Evolutionary conservation across 2,329 filamentous ascomycete genomes (phyloP).

Genomic region (Sclerotinia borealis): DNA sequence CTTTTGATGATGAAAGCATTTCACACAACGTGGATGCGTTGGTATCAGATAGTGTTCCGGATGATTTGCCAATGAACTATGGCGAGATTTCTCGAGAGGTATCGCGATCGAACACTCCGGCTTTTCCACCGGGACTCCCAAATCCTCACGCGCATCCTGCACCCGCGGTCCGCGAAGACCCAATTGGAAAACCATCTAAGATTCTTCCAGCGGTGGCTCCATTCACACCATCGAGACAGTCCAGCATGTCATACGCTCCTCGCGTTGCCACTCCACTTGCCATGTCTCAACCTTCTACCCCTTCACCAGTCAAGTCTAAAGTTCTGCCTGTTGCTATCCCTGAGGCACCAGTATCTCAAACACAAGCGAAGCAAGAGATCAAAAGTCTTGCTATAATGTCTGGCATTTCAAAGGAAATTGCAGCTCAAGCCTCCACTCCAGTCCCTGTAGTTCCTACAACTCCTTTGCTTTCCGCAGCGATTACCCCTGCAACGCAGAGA

Average conservation of each 20-base stretch:
- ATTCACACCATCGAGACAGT: constrained; percentile 27
- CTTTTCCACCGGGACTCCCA: constrained; percentile 41
- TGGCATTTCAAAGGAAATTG: constrained; percentile 42
- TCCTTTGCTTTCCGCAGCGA: constrained; percentile 40
- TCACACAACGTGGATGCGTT: constrained; percentile 56
- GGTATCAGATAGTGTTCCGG: constrained; percentile 48
- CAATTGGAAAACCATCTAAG: constrained; percentile 23
- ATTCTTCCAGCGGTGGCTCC: constrained; percentile 28
- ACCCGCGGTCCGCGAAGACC: constrained; percentile 26
- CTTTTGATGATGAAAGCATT: constrained; percentile 53
- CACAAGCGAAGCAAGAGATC: constrained; percentile 37
- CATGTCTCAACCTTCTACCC: constrained; percentile 26
- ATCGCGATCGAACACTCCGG: constrained; percentile 34
- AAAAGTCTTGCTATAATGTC: constrained; percentile 42
- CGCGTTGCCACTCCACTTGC: constrained; percentile 27
- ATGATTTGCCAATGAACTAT: constrained; percentile 20
- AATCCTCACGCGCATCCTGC: constrained; percentile 36
- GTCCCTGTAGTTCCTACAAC: constrained; percentile 26
- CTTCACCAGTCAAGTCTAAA: constrained; percentile 12
- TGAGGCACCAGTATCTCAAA: not conserved
- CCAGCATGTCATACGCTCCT: constrained; percentile 19
- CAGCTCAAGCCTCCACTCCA: constrained; percentile 24
- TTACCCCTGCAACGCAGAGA: not conserved
- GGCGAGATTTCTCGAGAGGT: constrained; percentile 12
- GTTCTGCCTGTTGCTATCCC: not conserved